Evolutionary conservation across 169 alveolate species (phyloP).

Genomic region (Eimeria acervulina): DNA sequence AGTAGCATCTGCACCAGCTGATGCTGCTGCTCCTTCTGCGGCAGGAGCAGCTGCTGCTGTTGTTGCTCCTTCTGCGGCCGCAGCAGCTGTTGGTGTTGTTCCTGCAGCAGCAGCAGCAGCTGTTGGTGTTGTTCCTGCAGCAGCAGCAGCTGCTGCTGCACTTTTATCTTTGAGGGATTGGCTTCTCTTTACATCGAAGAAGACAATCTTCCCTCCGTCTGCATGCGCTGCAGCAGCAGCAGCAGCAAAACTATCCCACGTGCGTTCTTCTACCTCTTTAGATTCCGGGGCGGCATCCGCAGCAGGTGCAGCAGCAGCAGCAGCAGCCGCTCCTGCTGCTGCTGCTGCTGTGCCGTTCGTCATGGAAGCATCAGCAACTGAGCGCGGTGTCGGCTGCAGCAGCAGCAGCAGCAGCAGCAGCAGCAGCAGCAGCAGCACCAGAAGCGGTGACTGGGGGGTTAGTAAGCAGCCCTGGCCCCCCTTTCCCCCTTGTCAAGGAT

Average conservation of each 20-base stretch:
- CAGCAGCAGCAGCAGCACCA: neutral
- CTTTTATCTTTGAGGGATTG: neutral
- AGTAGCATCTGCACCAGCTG: neutral
- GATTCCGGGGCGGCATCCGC: neutral
- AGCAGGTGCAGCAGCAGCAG: conserved; percentile 21
- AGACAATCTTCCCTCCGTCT: neutral
- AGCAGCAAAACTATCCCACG: conserved; percentile 23
- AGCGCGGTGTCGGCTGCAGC: neutral
- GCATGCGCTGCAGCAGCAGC: conserved; percentile 60
- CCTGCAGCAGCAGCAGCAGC: neutral
- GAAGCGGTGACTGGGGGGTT: neutral
- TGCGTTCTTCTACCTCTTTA: neutral
- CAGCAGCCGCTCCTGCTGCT: neutral
- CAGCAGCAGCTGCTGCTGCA: conserved; percentile 6
- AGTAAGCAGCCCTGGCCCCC: neutral
- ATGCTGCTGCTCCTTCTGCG: neutral
- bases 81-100: neutral
- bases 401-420: neutral
- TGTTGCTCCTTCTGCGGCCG: neutral
- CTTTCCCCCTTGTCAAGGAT: neutral
- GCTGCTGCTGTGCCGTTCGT: neutral
- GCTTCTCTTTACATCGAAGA: conserved; percentile 21
- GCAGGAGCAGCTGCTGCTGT: neutral
- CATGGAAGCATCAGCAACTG: neutral
- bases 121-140: neutral